Evolutionary conservation across 176 grass and related monocot genomes (phyloP).

Genomic region (Zea luxurians): DNA sequence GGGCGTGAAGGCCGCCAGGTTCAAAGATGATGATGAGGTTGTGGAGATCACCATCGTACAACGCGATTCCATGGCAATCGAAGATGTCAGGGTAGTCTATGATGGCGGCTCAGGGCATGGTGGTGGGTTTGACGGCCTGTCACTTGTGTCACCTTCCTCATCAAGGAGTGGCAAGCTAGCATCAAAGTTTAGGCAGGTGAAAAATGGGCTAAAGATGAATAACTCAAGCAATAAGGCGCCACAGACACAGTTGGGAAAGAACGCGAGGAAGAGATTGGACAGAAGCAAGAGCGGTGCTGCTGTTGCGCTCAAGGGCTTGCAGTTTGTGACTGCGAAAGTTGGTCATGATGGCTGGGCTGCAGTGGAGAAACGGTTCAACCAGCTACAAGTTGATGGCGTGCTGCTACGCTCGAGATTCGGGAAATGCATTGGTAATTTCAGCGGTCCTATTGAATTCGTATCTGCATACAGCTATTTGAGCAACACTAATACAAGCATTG

Average conservation of each 20-base stretch:
- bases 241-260: constrained; percentile 21
- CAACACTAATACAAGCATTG: not conserved
- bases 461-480: not conserved
- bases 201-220: constrained; percentile 59
- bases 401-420: constrained; percentile 80
- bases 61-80: constrained; percentile 52
- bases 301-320: constrained; percentile 66
- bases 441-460: constrained; percentile 19
- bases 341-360: constrained; percentile 60
- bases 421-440: constrained; percentile 78
- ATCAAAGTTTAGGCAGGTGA: constrained; percentile 65
- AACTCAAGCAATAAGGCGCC: constrained; percentile 40
- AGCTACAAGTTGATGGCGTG: constrained; percentile 68
- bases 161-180: constrained; percentile 47
- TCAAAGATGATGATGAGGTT: constrained; percentile 65
- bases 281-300: constrained; percentile 69
- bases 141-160: constrained; percentile 40
- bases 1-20: constrained; percentile 58
- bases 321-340: constrained; percentile 74
- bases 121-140: constrained; percentile 30
- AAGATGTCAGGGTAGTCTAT: constrained; percentile 51
- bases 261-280: constrained; percentile 47
- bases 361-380: constrained; percentile 66
- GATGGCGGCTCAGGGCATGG: constrained; percentile 44
- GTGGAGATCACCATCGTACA: constrained; percentile 76